A percentile compares a stretch with the other conserved stretches of the same genome.
Evolutionary conservation across 2,329 filamentous ascomycete genomes (phyloP).

Genomic region (Cercospora citrullina): DNA sequence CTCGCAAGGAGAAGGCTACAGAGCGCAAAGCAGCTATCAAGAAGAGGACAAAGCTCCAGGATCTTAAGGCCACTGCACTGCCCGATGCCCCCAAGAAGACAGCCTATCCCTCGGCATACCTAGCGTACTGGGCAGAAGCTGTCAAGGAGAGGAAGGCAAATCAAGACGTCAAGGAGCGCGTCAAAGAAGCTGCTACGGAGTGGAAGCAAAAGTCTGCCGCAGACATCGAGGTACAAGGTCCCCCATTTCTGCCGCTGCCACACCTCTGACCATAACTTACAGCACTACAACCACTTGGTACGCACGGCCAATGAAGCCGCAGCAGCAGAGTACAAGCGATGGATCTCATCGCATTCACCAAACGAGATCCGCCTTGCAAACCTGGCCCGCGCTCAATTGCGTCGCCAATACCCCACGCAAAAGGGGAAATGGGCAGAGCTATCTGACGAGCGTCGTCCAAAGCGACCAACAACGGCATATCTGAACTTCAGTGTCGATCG

Average conservation of each 20-base stretch:
- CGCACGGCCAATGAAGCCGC: slow-evolving; percentile 50
- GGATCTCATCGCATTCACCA: slow-evolving; percentile 57
- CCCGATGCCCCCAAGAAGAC: slow-evolving; percentile 34
- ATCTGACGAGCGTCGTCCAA: slow-evolving; percentile 57
- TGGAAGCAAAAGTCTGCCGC: slow-evolving; percentile 48
- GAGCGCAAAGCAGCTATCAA: slow-evolving; percentile 17
- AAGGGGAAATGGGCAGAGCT: slow-evolving; percentile 40
- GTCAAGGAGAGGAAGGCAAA: not conserved
- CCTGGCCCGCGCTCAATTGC: slow-evolving; percentile 50
- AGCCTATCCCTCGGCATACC: slow-evolving; percentile 27
- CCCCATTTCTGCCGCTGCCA: not conserved
- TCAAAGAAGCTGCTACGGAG: slow-evolving; percentile 44
- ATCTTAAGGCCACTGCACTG: slow-evolving; percentile 44
- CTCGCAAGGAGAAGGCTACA: slow-evolving; percentile 14
- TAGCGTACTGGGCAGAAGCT: slow-evolving; percentile 36
- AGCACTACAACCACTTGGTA: slow-evolving; percentile 58
- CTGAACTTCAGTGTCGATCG: slow-evolving; percentile 50
- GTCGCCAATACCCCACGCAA: slow-evolving; percentile 21
- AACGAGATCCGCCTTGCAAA: slow-evolving; percentile 62
- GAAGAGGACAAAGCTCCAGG: slow-evolving; percentile 35
- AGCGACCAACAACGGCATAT: slow-evolving; percentile 44
- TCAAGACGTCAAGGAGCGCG: slow-evolving; percentile 36
- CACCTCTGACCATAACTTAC: not conserved
- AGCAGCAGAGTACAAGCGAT: slow-evolving; percentile 50
- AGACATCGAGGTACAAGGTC: slow-evolving; percentile 48